Percentiles rank a stretch among this genome's conserved stretches.
These are phyloP conservation scores for Talaromyces wortmannii DNA, from an alignment of 495 filamentous ascomycete genomes.

Conservation along the genomic window DNA sequence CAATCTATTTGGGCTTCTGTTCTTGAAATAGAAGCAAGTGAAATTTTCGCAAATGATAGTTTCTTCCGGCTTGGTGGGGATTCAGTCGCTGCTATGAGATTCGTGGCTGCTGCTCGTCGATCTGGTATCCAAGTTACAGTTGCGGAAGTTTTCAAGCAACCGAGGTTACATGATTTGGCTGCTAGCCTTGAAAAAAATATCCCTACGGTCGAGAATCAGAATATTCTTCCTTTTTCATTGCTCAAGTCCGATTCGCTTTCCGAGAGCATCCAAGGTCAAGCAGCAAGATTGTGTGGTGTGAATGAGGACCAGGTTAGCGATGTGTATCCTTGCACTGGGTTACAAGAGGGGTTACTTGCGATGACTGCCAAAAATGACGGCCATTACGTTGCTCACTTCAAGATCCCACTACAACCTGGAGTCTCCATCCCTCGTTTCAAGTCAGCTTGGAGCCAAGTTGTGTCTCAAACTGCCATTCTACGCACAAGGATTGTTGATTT, in stretches of 20 bases:
- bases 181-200: neutral
- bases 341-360: slow-evolving; percentile 45
- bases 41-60: slow-evolving; percentile 34
- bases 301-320: slow-evolving; percentile 18
- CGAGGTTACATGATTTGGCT: slow-evolving; percentile 27
- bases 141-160: slow-evolving; percentile 15
- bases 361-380: slow-evolving; percentile 28
- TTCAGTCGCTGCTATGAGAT: slow-evolving; percentile 46
- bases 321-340: slow-evolving; percentile 41
- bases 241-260: neutral
- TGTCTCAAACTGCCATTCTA: slow-evolving; percentile 18
- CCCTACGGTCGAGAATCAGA: neutral
- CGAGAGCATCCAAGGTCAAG: neutral
- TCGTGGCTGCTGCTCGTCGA: slow-evolving; percentile 30
- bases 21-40: slow-evolving; percentile 7
- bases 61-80: slow-evolving; percentile 51
- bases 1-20: slow-evolving; percentile 20
- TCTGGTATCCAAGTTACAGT: slow-evolving; percentile 8
- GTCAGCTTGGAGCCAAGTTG: slow-evolving; percentile 30
- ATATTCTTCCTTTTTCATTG: neutral
- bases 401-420: slow-evolving; percentile 16
- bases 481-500: slow-evolving; percentile 28
- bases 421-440: slow-evolving; percentile 27
- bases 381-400: slow-evolving; percentile 24
- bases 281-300: neutral